Conservation (phyloP, 1,284 basidiomycete genomes). For the Cryptococcus maquisensis region DNA sequence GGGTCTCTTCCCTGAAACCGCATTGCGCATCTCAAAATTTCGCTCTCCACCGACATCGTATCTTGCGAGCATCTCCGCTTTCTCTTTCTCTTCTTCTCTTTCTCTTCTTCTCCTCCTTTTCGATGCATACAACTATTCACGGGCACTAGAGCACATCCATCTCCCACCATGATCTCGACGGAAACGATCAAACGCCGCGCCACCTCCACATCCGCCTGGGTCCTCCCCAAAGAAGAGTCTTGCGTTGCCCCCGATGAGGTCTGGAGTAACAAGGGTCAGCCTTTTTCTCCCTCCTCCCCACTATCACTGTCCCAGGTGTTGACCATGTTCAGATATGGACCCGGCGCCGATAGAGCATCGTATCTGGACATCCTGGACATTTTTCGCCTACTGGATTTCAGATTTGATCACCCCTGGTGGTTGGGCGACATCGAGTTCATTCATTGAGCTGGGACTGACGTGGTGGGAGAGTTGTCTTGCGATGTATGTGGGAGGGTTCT, state of each 20-base stretch:
- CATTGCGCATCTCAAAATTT: too few relatives aligned
- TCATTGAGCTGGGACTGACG: conserved; percentile 35
- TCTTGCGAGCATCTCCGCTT: too few relatives aligned
- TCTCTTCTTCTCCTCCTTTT: too few relatives aligned
- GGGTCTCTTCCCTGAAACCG: too few relatives aligned
- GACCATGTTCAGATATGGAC: conserved; percentile 32
- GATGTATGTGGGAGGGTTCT: conserved; percentile 28
- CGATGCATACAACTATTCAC: too few relatives aligned
- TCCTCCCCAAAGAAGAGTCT: conserved; percentile 38
- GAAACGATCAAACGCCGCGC: conserved; percentile 8
- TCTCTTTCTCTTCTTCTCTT: too few relatives aligned
- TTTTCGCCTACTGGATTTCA: conserved; percentile 40
- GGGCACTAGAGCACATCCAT: too few relatives aligned
- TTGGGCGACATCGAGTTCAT: conserved; percentile 37
- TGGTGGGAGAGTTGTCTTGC: conserved; percentile 42
- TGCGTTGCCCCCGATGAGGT: conserved; percentile 37
- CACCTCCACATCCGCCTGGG: conserved; percentile 21
- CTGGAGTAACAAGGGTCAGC: conserved; percentile 40
- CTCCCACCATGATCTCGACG: not conserved
- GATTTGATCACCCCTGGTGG: conserved; percentile 40
- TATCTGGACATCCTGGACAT: conserved; percentile 38
- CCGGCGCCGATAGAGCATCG: conserved; percentile 33
- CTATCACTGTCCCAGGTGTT: not conserved
- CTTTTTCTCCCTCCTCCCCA: not conserved
- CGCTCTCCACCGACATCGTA: too few relatives aligned